Base-by-base conservation (phyloP, 129 eudicot species). In the Ambrosia artemisiifolia region DNA sequence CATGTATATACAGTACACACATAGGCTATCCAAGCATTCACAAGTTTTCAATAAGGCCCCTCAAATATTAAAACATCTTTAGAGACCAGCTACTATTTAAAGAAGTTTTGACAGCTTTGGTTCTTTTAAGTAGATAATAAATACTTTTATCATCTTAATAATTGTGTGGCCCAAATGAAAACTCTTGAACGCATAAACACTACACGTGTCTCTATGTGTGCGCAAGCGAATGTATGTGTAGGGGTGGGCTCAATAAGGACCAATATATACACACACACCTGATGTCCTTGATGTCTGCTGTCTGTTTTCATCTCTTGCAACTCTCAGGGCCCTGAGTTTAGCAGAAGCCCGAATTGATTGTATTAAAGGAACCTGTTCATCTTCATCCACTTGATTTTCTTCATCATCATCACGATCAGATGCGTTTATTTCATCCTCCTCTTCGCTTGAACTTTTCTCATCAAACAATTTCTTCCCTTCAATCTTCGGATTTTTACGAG, bases 401-500 rank as follows among this genome's bases (percentile, higher is more conserved):
- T 80, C 86, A 30, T 83, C 90, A 46, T 80, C 85, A 10, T 85
- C 92, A 46, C 83, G 89, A 67, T 89, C 92, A 17, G 89, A 84
- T 30, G 53, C 80, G 68, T 93, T 81, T 49, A 90, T 86, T 19
- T 84, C 70, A 51, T 78, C 99, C 75, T 92, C 98, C 0, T 90
- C 99, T 60, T 84, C 99, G 74, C 97, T 91, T 40, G 97, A 88
- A 65, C 79, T 85, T 32, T 88, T 86, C 74, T 86, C 99, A 65
- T 79, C 94, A 74, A 91, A 95, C 48, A 90, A 87, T 75, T 86
- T 88, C 79, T 88, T 95, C 47, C 99, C 99, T 65, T 81, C 85
- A 11, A 79, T 33, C 32, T 63, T 68, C 17, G 53, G 89, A n/a
- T 65, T 77, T 82, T 95, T 95, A 17, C 86, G 86, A 63, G 99